Evolutionary conservation across 176 grass and related monocot genomes (phyloP).

Genomic region (Tillandsia fasciculata): DNA sequence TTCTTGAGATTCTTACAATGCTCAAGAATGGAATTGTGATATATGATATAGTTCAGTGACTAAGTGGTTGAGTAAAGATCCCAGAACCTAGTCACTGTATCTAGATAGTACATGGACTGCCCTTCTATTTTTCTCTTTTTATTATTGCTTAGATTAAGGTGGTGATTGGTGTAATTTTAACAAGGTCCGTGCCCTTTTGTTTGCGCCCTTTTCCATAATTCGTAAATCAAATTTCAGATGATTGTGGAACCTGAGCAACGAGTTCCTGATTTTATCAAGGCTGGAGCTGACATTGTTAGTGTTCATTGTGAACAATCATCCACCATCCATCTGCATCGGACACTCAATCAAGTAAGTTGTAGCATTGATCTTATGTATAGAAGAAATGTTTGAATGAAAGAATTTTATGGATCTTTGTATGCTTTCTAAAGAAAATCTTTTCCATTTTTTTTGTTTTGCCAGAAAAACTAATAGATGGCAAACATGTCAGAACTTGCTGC

Average conservation of each 20-base stretch:
- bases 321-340: slow-evolving; percentile 92
- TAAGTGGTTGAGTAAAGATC: too few species aligned
- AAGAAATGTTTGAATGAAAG: slow-evolving; percentile 1
- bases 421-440: not conserved
- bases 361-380: not conserved
- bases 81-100: too few species aligned
- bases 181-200: not conserved
- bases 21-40: too few species aligned
- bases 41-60: too few species aligned
- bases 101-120: too few species aligned
- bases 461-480: too few species aligned
- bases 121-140: too few species aligned
- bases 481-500: too few species aligned
- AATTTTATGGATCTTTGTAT: slow-evolving; percentile 5
- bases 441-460: too few species aligned
- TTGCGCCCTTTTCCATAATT: not conserved
- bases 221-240: slow-evolving; percentile 59
- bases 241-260: slow-evolving; percentile 98
- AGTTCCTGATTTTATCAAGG: slow-evolving; percentile 97
- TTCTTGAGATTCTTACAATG: too few species aligned
- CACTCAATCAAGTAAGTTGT: slow-evolving; percentile 61
- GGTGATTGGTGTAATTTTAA: not conserved
- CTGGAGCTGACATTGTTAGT: slow-evolving; percentile 97
- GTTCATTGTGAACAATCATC: slow-evolving; percentile 93
- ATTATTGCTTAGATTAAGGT: too few species aligned